Base-by-base conservation (phyloP, 345 rosid species). In the Salix dunnii region DNA sequence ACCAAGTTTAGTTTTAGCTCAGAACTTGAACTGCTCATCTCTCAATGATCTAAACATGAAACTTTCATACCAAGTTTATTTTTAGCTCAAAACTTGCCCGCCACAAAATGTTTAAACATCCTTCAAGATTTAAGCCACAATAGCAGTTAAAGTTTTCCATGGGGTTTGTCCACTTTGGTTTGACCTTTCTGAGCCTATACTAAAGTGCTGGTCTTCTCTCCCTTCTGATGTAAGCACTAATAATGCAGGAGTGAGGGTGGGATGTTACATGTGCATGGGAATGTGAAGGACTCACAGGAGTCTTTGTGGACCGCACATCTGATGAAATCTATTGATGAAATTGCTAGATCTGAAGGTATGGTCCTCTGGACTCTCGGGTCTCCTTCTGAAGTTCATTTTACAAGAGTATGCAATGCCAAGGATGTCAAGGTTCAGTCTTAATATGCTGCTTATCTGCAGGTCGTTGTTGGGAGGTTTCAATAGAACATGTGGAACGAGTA, bases 221-320 rank as follows among this genome's bases (percentile, higher is more conserved):
- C 68, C 20, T 63, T 82, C 36, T 40, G 13, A 12, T 63, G 27
- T 7, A 70, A 48, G 28, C 80, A 28, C 42, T 83, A 27, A 76
- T 72, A 69, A 71, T 84, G 80, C 88, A 95, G 99, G 86, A 87
- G 73, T 11, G 87, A 87, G 76, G 99, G 99, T n/a, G 99, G 99
- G 51, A 77, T 85, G 48, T 81, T 95, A 46, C 97, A 93, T 78
- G 90, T 93, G 75, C 99, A 95, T 43, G 99, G 94, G 27, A 95
- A 91, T 67, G 92, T 88, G 78, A 93, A 90, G 85, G 97, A 95
- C 85, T 78, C 92, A 0, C 93, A 93, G 46, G 92, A 86, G 80
- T 80, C 74, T 55, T 74, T 35, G 7, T 93, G 97, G 99, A 58
- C 77, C 3, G 85, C 88, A 49, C 86, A 89, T 51, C 87, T 93